Evolutionary conservation across 257 asterid species (phyloP).

Genomic region (Buddleja alternifolia): DNA sequence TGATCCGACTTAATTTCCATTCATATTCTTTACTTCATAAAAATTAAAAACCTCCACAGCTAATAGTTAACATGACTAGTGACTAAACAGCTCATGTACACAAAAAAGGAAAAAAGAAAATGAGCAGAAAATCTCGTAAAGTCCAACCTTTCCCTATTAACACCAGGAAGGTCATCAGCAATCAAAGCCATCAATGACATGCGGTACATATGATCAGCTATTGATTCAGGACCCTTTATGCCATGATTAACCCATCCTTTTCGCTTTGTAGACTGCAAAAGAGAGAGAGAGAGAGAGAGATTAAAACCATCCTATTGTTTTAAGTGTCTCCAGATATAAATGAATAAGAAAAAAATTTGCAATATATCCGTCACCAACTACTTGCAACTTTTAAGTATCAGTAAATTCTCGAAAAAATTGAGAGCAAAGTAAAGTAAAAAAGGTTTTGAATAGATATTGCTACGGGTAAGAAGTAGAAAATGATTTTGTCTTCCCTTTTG

Average conservation of each 20-base stretch:
- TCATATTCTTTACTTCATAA: not conserved
- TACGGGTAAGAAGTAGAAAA: not conserved
- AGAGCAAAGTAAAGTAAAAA: not conserved
- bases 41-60: too few species aligned
- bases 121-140: slow-evolving; percentile 11
- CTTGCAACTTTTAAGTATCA: not conserved
- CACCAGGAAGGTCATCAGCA: slow-evolving; percentile 78
- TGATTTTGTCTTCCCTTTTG: not conserved
- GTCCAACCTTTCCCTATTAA: slow-evolving; percentile 88
- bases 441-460: not conserved
- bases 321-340: slow-evolving; percentile 12
- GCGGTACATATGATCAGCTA: slow-evolving; percentile 97
- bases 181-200: slow-evolving; percentile 97
- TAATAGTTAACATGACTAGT: not conserved
- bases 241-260: slow-evolving; percentile 97
- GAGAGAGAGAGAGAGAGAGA: slow-evolving; percentile 9
- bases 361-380: not conserved
- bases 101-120: slow-evolving; percentile 5
- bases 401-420: not conserved
- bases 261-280: slow-evolving; percentile 77
- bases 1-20: not conserved
- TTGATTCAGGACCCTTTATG: slow-evolving; percentile 85
- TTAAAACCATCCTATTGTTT: not conserved
- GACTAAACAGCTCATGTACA: not conserved
- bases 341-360: not conserved